phyloP scores from a whole-genome alignment of 495 filamentous ascomycete genomes.

The Hypoxylon fuscum region DNA sequence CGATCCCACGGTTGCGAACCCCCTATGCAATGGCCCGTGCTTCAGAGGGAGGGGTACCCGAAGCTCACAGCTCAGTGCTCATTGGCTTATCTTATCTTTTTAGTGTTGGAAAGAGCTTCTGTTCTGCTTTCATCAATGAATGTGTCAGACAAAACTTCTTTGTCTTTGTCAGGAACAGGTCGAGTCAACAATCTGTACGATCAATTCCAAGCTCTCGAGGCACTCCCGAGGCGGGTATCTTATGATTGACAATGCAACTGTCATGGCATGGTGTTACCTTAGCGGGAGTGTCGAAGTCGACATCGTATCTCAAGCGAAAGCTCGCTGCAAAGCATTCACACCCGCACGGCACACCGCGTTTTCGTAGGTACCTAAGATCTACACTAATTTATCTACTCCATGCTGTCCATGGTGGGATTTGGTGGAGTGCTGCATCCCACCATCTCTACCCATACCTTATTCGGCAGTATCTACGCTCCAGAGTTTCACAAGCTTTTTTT shows the following conservation, averaged over 20 bases:
- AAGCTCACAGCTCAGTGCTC: constrained; percentile 17
- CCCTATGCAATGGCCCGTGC: constrained; percentile 1
- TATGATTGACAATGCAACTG: not conserved
- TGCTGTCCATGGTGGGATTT: constrained; percentile 16
- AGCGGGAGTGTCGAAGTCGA: constrained; percentile 3
- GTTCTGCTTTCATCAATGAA: not conserved
- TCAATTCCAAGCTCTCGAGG: not conserved
- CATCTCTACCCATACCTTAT: constrained; percentile 11
- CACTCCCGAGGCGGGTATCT: not conserved
- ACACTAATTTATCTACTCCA: constrained; percentile 26
- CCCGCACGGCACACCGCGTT: constrained; percentile 39
- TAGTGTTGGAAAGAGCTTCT: not conserved
- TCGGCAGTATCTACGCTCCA: not conserved
- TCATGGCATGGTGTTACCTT: constrained; percentile 3
- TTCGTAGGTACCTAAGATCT: constrained; percentile 40
- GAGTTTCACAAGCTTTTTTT: constrained; percentile 1
- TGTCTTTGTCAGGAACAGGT: not conserved
- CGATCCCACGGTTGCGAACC: not conserved
- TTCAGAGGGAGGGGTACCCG: not conserved
- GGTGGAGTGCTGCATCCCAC: constrained; percentile 24
- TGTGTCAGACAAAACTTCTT: not conserved
- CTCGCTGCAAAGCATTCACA: constrained; percentile 17
- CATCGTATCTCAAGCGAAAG: constrained; percentile 15
- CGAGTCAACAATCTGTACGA: constrained; percentile 3
- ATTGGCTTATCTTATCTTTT: constrained; percentile 2